These are phyloP conservation scores for Stephania cephalantha DNA, from an alignment of 164 flowering plant genomes.

Conservation along the genomic window DNA sequence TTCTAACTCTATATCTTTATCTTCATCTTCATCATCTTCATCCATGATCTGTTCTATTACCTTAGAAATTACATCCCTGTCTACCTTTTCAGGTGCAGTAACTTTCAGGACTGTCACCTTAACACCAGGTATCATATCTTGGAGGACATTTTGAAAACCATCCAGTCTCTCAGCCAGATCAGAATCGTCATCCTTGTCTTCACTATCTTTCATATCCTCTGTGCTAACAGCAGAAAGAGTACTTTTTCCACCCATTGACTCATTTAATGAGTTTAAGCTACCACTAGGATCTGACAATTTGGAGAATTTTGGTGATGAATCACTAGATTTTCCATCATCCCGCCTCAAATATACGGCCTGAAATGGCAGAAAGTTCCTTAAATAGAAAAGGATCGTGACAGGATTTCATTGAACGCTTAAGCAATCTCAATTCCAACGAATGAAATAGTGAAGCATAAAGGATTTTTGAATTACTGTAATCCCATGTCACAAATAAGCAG, in stretches of 20 bases:
- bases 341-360: constrained; percentile 88
- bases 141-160: constrained; percentile 53
- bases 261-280: constrained; percentile 29
- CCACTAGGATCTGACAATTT: constrained; percentile 27
- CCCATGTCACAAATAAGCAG: not conserved
- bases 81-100: constrained; percentile 56
- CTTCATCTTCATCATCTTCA: constrained; percentile 43
- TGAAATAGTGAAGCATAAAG: not conserved
- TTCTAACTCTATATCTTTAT: constrained; percentile 45
- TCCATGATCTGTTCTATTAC: constrained; percentile 69
- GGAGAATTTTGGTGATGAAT: constrained; percentile 25
- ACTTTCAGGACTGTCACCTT: constrained; percentile 73
- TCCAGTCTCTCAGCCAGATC: constrained; percentile 44
- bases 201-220: constrained; percentile 52
- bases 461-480: not conserved
- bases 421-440: not conserved
- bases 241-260: constrained; percentile 39
- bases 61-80: constrained; percentile 58
- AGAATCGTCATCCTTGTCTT: constrained; percentile 51
- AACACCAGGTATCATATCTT: constrained; percentile 83
- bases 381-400: not conserved
- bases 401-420: not conserved
- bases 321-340: constrained; percentile 26
- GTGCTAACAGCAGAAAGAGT: constrained; percentile 29
- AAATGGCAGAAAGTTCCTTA: constrained; percentile 18